Conservation (phyloP, 129 eudicot genomes). For the sunflower (Helianthus annuus) region HanXRQr2.0-SUNRISE NC_035443.2:180197969-180198468, state of each 20-base stretch:
- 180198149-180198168: slow-evolving; percentile 87
- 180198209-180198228: slow-evolving; percentile 65
- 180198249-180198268: slow-evolving; percentile 76
- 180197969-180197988: slow-evolving; percentile 73
- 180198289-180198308: slow-evolving; percentile 67
- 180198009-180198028: slow-evolving; percentile 85
- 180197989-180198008: slow-evolving; percentile 84
- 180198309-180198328: slow-evolving; percentile 79
- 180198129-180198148: slow-evolving; percentile 78
- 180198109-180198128: slow-evolving; percentile 53
- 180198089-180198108: neutral
- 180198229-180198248: slow-evolving; percentile 88
- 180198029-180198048: slow-evolving; percentile 43
- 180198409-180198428: too few species aligned
- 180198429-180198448: neutral
- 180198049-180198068: neutral
- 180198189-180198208: slow-evolving; percentile 60
- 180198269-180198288: slow-evolving; percentile 96
- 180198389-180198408: slow-evolving; percentile 46
- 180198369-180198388: slow-evolving; percentile 75
- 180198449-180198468: neutral
- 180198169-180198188: slow-evolving; percentile 90
- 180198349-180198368: slow-evolving; percentile 92
- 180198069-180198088: neutral
- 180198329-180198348: slow-evolving; percentile 98